A percentile compares a stretch with the other conserved stretches of the same genome.
Evolutionary conservation across 1,284 basidiomycete genomes (phyloP).

Genomic region (Takashimella koratensis): DNA sequence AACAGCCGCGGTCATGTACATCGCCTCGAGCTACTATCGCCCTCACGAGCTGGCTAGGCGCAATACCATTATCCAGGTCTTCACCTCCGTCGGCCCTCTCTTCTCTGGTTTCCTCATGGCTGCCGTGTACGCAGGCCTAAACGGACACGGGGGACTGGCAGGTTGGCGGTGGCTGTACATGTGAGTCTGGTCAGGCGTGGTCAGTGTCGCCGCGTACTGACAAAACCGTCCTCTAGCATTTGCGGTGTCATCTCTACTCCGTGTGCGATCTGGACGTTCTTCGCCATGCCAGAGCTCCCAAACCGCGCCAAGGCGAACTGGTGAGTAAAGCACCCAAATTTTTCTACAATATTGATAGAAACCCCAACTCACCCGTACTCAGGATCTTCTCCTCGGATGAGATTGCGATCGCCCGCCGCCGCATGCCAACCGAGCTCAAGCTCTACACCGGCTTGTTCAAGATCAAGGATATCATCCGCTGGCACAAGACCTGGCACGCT

Average conservation of each 20-base stretch:
- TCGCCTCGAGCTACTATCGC: slow-evolving; percentile 32
- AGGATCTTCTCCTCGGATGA: slow-evolving; percentile 26
- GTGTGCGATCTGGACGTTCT: slow-evolving; percentile 26
- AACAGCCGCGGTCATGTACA: slow-evolving; percentile 30
- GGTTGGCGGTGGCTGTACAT: slow-evolving; percentile 32
- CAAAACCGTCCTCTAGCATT: slow-evolving; percentile 8
- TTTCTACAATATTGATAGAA: not conserved
- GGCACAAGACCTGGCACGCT: slow-evolving; percentile 31
- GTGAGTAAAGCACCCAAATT: too few relatives aligned
- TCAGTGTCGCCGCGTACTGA: not conserved
- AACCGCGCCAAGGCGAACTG: slow-evolving; percentile 27
- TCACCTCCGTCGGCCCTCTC: slow-evolving; percentile 23
- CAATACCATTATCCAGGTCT: slow-evolving; percentile 29
- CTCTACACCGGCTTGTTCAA: slow-evolving; percentile 33
- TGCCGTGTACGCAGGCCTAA: slow-evolving; percentile 20
- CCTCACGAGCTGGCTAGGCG: slow-evolving; percentile 29
- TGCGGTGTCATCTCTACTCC: slow-evolving; percentile 28
- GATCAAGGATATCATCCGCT: slow-evolving; percentile 26
- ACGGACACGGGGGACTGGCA: slow-evolving; percentile 14
- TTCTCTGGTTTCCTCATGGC: slow-evolving; percentile 32
- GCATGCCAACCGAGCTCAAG: slow-evolving; percentile 28
- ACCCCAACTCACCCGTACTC: not conserved
- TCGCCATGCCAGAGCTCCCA: slow-evolving; percentile 31
- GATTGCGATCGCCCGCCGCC: slow-evolving; percentile 16
- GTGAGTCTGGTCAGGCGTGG: slow-evolving; percentile 11